Percentiles rank a stretch among this genome's conserved stretches.
Evolutionary conservation across 805 yeast genomes (phyloP).

Genomic region (Candida boidinii): DNA sequence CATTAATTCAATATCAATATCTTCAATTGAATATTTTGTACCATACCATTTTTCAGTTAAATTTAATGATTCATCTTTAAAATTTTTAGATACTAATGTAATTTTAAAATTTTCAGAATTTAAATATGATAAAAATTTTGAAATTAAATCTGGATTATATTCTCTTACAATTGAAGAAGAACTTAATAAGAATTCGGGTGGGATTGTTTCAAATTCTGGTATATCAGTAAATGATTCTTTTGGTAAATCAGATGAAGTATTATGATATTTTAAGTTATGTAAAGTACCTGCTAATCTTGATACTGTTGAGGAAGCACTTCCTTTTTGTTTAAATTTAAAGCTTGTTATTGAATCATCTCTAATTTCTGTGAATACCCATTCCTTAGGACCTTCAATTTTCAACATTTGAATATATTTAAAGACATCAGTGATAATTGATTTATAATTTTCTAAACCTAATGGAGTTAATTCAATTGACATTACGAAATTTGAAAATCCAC

Average conservation of each 20-base stretch:
- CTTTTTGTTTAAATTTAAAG: constrained; percentile 77
- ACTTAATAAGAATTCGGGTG: constrained; percentile 56
- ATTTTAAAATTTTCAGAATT: constrained; percentile 53
- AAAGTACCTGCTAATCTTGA: constrained; percentile 31
- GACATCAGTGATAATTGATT: constrained; percentile 44
- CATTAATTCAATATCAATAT: constrained; percentile 32
- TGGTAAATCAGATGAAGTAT: constrained; percentile 10
- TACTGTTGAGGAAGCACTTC: constrained; percentile 63
- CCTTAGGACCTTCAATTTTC: constrained; percentile 48
- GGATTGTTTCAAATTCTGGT: constrained; percentile 31
- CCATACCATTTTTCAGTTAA: constrained; percentile 82
- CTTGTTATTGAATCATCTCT: constrained; percentile 56
- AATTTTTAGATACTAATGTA: constrained; percentile 42
- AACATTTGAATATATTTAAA: constrained; percentile 74
- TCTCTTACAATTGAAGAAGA: constrained; percentile 41
- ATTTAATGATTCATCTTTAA: constrained; percentile 34
- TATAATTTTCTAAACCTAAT: constrained; percentile 57
- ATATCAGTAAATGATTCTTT: background rate
- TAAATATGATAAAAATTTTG: constrained; percentile 39
- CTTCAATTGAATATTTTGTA: constrained; percentile 55
- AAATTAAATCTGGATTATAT: constrained; percentile 48
- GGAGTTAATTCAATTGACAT: constrained; percentile 71
- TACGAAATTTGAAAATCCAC: constrained; percentile 60
- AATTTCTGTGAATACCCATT: constrained; percentile 77
- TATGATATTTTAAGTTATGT: constrained; percentile 16